Percentiles rank a stretch among this genome's conserved stretches.
phyloP scores from a whole-genome alignment of 2,329 filamentous ascomycete species.

The Davidsoniella neocaledoniae region DNA sequence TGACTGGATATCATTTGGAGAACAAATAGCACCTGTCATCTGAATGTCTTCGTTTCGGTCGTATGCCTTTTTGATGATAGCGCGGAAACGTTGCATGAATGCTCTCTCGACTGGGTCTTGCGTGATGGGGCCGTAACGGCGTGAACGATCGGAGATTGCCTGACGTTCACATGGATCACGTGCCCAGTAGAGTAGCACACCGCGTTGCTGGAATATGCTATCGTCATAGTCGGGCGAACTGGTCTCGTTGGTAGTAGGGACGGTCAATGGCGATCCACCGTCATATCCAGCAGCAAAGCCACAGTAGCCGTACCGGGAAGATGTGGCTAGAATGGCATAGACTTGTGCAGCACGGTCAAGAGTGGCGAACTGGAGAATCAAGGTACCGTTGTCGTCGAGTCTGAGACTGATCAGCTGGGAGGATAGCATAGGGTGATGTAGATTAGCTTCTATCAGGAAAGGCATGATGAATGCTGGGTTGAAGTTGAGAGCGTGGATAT shows the following conservation, averaged over 20 bases:
- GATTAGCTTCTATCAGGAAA: background rate
- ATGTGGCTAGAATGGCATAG: background rate
- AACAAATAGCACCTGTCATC: too few species aligned
- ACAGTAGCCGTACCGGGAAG: background rate
- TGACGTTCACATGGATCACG: conserved; percentile 3
- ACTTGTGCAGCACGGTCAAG: background rate
- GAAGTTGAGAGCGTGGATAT: conserved; percentile 4
- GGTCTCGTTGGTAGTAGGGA: too few species aligned
- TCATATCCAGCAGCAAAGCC: background rate
- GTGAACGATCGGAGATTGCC: background rate
- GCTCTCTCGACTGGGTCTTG: background rate
- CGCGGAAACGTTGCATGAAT: conserved; percentile 4
- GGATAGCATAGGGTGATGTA: background rate
- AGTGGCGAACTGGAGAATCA: conserved; percentile 2
- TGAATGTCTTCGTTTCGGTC: too few species aligned
- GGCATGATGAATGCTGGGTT: conserved; percentile 6
- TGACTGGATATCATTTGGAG: too few species aligned
- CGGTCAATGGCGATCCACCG: too few species aligned
- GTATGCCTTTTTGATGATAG: background rate
- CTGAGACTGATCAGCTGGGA: conserved; percentile 3
- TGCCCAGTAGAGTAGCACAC: conserved; percentile 1
- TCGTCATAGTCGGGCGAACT: too few species aligned
- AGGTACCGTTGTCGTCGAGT: background rate
- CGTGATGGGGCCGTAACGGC: background rate
- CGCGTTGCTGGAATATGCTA: background rate